These are phyloP conservation scores for Daldinia childiae DNA, from an alignment of 495 filamentous ascomycete species.

Conservation along the genomic window DNA sequence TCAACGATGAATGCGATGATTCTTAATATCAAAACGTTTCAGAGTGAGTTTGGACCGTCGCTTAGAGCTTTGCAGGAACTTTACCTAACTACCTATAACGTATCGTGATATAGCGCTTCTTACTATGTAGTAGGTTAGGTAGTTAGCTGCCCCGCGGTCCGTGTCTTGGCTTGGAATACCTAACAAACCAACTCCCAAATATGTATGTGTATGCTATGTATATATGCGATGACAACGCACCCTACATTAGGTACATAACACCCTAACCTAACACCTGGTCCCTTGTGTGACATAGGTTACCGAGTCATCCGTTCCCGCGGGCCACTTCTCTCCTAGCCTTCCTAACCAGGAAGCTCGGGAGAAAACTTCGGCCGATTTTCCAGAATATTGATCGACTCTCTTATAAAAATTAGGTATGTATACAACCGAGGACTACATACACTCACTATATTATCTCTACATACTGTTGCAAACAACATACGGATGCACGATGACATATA, in stretches of 20 bases:
- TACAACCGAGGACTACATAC: too few relatives aligned
- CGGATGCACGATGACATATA: slow-evolving; percentile 6
- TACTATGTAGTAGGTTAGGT: too few relatives aligned
- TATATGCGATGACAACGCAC: slow-evolving; percentile 40
- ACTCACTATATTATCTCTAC: background rate
- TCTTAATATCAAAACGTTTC: slow-evolving; percentile 22
- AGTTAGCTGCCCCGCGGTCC: slow-evolving; percentile 7
- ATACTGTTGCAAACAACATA: background rate
- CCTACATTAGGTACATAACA: slow-evolving; percentile 13
- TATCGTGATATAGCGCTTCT: background rate
- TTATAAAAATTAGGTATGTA: background rate
- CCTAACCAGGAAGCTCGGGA: slow-evolving; percentile 39
- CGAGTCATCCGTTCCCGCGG: slow-evolving; percentile 34
- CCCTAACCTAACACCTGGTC: background rate
- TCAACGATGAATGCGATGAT: slow-evolving; percentile 11
- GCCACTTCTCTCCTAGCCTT: slow-evolving; percentile 29
- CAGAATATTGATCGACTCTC: slow-evolving; percentile 22
- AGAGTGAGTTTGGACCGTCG: slow-evolving; percentile 18
- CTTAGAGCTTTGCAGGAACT: slow-evolving; percentile 14
- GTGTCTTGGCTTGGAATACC: slow-evolving; percentile 20
- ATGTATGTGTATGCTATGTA: slow-evolving; percentile 22
- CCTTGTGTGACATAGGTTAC: slow-evolving; percentile 28
- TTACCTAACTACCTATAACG: background rate
- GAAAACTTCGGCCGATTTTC: slow-evolving; percentile 43
- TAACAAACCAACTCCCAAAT: slow-evolving; percentile 14